Percentiles rank a stretch among this genome's conserved stretches.
phyloP scores from a whole-genome alignment of 306 rosid genomes.

The Vicia faba region DNA sequence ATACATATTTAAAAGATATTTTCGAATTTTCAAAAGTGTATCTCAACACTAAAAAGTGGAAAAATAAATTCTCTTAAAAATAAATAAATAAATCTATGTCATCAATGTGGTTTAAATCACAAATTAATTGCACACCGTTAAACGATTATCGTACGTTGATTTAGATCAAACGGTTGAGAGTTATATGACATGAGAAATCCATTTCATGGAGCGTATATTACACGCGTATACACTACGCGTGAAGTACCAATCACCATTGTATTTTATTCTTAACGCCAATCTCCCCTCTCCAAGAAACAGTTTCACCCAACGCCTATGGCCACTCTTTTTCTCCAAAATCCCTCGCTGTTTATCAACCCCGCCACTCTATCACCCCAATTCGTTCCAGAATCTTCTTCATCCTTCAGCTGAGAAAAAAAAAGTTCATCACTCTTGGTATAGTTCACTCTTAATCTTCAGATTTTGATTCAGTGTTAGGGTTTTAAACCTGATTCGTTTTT shows the following conservation, averaged over 20 bases:
- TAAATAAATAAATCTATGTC: too few species aligned
- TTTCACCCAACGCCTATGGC: conserved; percentile 31
- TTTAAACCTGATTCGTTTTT: neutral
- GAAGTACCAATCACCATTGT: neutral
- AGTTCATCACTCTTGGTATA: neutral
- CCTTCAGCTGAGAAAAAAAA: conserved; percentile 21
- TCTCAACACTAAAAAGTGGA: too few species aligned
- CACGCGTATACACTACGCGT: conserved; percentile 19
- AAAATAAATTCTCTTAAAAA: too few species aligned
- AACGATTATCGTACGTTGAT: too few species aligned
- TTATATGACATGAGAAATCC: too few species aligned
- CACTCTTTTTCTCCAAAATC: conserved; percentile 7
- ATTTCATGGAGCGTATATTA: neutral
- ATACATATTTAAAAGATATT: too few species aligned
- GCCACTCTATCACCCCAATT: neutral
- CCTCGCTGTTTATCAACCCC: conserved; percentile 1
- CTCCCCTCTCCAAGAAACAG: neutral
- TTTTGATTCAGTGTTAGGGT: conserved; percentile 15
- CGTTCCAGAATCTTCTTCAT: conserved; percentile 26
- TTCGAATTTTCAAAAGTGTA: too few species aligned
- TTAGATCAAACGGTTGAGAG: too few species aligned
- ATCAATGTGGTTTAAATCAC: too few species aligned
- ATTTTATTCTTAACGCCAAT: conserved; percentile 2
- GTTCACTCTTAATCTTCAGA: conserved; percentile 21
- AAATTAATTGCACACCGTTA: too few species aligned